Evolutionary conservation across 495 filamentous ascomycete species (phyloP), one percentile per base, ranked within the genome.

Genomic region (Talaromyces liani): DNA sequence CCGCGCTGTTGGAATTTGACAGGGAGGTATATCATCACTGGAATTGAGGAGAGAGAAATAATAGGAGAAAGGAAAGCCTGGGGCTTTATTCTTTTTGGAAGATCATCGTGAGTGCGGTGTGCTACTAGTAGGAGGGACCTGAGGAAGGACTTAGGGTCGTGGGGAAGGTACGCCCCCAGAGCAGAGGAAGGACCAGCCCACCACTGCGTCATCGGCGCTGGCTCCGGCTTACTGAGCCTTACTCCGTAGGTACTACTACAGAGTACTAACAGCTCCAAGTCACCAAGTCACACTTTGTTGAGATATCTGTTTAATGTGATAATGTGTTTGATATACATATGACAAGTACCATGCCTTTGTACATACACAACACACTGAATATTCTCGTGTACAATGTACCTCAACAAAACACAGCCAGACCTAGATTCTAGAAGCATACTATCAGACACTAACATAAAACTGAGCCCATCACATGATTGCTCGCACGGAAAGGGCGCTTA

Each of bases 1-100:
- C 58, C 58, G 36, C 58, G 58, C 33, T 45, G 58, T 47, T 60
- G 58, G n/a, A 60, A 60, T 49, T 45, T 60, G 39, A 47, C 39
- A 29, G 39, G 39, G 6, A 1, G 33, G 3, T 47, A 60, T 4
- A 29, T 5, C 58, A 60, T 60, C 27, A 12, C 14, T 29, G 58
- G 39, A 16, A 22, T n/a, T 33, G 39, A 29, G 27, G 2, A 27
- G 27, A 27, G 18, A 16, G 9, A 29, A 14, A 36, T 9, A 33
- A 12, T 3, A 45, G 58, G n/a, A 27, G 27, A 29, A 24, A 56
- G 9, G 1, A 14, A 56, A 56, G 22, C 27, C 24, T 54, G 51
- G 39, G 39, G 39, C 10, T 14, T 14, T 14, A n/a, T 41, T 41
- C 1, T 41, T 14, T 41, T 41, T 14, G 16, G 16, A 18, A 4